phyloP scores from a whole-genome alignment of 1,139 yeast species.

The Debaryomyces sp. region DNA sequence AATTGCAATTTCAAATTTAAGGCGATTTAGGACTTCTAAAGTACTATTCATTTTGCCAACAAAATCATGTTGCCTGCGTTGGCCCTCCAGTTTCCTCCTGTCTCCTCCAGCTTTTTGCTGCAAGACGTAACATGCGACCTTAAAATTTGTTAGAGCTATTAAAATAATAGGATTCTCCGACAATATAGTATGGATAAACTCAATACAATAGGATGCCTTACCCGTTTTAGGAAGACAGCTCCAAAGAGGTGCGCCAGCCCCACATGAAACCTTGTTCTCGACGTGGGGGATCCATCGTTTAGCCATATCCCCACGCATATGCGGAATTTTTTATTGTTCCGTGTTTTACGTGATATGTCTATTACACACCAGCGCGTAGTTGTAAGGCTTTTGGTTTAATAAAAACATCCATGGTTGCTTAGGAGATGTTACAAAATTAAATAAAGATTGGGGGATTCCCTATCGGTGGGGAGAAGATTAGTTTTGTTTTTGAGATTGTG shows the following conservation, averaged over 20 bases:
- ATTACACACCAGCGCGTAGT: neutral
- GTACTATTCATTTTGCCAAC: neutral
- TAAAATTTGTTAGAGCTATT: neutral
- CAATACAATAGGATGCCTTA: neutral
- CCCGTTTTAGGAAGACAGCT: neutral
- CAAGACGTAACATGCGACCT: neutral
- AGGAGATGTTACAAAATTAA: neutral
- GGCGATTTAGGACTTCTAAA: neutral
- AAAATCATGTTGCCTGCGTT: neutral
- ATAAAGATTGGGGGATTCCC: conserved; percentile 1
- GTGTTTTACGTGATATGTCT: neutral
- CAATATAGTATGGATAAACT: neutral
- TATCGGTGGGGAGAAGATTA: neutral
- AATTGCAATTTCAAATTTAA: neutral
- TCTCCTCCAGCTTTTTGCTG: neutral
- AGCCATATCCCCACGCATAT: neutral
- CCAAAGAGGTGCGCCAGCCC: neutral
- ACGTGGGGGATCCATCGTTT: neutral
- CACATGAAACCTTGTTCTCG: neutral
- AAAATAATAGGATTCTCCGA: neutral
- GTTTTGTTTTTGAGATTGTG: neutral
- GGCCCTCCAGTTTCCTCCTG: neutral
- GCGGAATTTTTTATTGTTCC: neutral
- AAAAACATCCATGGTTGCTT: neutral
- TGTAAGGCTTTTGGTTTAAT: neutral